Percentiles rank a stretch among this genome's conserved stretches.
phyloP scores from a whole-genome alignment of 495 filamentous ascomycete genomes.

The Lasiosphaeriaceae sp. region DNA sequence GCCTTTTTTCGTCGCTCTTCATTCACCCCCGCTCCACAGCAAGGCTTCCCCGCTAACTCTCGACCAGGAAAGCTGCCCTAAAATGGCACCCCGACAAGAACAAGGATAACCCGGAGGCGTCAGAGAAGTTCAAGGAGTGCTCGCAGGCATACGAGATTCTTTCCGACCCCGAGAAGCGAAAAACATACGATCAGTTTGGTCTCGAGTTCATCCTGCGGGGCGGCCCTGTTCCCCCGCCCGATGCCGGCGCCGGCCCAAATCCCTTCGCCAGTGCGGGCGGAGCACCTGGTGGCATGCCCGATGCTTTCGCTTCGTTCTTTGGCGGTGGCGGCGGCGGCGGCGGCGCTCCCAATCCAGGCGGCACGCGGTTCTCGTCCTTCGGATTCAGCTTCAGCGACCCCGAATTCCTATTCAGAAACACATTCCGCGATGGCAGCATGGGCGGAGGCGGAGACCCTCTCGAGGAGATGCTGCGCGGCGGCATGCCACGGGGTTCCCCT shows the following conservation, averaged over 20 bases:
- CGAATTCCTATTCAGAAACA: slow-evolving; percentile 78
- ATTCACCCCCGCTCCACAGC: not conserved
- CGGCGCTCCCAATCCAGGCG: slow-evolving; percentile 22
- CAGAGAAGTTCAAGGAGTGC: slow-evolving; percentile 92
- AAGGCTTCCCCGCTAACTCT: slow-evolving; percentile 16
- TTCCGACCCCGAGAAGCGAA: slow-evolving; percentile 94
- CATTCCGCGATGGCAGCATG: slow-evolving; percentile 52
- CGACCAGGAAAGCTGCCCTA: slow-evolving; percentile 72
- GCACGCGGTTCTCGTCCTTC: slow-evolving; percentile 54
- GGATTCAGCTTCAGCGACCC: slow-evolving; percentile 80
- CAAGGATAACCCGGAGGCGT: slow-evolving; percentile 76
- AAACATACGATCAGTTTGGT: slow-evolving; percentile 91
- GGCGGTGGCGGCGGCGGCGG: slow-evolving; percentile 19
- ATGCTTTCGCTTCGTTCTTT: slow-evolving; percentile 26
- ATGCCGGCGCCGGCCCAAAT: slow-evolving; percentile 45
- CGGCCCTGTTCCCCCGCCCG: slow-evolving; percentile 63
- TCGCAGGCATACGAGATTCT: slow-evolving; percentile 98
- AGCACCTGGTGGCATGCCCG: slow-evolving; percentile 35
- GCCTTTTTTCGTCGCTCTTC: slow-evolving; percentile 1
- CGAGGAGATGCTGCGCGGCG: slow-evolving; percentile 26
- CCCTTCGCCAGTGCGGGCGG: slow-evolving; percentile 43
- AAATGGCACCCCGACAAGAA: slow-evolving; percentile 98
- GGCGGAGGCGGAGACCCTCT: slow-evolving; percentile 45
- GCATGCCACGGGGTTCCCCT: slow-evolving; percentile 23
- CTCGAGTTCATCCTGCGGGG: slow-evolving; percentile 89